A percentile compares a stretch with the other conserved stretches of the same genome.
phyloP scores from a whole-genome alignment of 495 filamentous ascomycete species.

The Lepraria neglecta region DNA sequence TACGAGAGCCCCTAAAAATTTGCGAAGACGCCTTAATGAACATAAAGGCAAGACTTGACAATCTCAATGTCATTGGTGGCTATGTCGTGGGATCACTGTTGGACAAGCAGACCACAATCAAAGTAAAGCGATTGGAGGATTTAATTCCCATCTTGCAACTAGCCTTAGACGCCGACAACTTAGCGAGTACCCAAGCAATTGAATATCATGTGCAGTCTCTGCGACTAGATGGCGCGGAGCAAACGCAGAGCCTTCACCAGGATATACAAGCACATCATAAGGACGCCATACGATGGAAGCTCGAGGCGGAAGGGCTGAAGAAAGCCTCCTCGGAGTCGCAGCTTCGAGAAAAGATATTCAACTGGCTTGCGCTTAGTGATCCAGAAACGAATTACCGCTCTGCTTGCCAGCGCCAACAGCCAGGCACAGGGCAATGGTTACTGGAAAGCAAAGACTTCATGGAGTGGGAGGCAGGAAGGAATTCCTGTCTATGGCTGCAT shows the following conservation, averaged over 20 bases:
- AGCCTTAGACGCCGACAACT: constrained; percentile 5
- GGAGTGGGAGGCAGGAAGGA: background rate
- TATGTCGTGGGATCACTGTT: constrained; percentile 5
- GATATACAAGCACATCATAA: background rate
- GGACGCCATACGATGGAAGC: background rate
- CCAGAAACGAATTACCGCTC: constrained; percentile 6
- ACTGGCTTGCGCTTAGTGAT: background rate
- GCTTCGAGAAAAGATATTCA: constrained; percentile 3
- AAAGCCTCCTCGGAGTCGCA: background rate
- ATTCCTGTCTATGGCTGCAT: constrained; percentile 3
- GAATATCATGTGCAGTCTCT: constrained; percentile 4
- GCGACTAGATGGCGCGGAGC: background rate
- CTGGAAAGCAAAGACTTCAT: constrained; percentile 3
- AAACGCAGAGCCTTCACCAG: background rate
- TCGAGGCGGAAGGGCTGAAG: background rate
- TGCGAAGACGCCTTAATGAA: background rate
- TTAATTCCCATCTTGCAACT: constrained; percentile 3
- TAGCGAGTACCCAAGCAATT: background rate
- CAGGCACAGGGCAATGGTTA: constrained; percentile 1
- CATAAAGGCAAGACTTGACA: constrained; percentile 7
- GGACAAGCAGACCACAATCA: constrained; percentile 2
- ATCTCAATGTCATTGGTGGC: background rate
- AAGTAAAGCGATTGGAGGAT: background rate
- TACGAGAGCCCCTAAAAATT: background rate
- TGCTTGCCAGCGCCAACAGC: constrained; percentile 8